phyloP scores from a whole-genome alignment of 192 early-diverging fungal species.

The Rhizoclosmatium sp. region DNA sequence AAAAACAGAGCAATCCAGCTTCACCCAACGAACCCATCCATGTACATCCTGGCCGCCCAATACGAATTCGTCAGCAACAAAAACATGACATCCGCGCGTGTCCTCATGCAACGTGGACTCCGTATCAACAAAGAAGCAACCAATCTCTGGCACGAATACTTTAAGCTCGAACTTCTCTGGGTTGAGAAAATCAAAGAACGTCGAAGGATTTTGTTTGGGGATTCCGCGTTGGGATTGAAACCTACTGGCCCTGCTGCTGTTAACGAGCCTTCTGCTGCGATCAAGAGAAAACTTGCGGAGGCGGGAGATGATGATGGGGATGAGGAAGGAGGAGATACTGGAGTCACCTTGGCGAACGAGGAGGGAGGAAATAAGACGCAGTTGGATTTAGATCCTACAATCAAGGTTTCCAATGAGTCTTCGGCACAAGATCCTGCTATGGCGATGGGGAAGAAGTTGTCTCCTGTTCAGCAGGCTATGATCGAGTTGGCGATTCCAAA shows the following conservation, averaged over 20 bases:
- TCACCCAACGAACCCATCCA: conserved; percentile 79
- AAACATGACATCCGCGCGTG: conserved; percentile 82
- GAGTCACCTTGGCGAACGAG: conserved; percentile 27
- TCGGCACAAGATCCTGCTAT: conserved; percentile 48
- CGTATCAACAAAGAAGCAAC: conserved; percentile 77
- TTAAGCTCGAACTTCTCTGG: conserved; percentile 89
- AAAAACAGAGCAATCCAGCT: conserved; percentile 75
- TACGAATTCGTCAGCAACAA: conserved; percentile 88
- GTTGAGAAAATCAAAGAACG: conserved; percentile 86
- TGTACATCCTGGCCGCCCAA: conserved; percentile 93
- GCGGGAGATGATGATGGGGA: conserved; percentile 44
- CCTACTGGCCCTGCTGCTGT: conserved; percentile 38
- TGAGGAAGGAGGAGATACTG: conserved; percentile 15
- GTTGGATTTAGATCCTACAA: conserved; percentile 48
- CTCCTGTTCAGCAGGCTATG: conserved; percentile 56
- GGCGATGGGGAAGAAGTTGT: conserved; percentile 53
- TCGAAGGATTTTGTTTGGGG: conserved; percentile 76
- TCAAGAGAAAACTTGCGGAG: conserved; percentile 21
- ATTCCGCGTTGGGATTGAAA: conserved; percentile 32
- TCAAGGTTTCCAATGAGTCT: conserved; percentile 44
- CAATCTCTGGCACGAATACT: conserved; percentile 92
- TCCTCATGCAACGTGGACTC: conserved; percentile 85
- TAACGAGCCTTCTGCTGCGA: conserved; percentile 41
- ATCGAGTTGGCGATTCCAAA: conserved; percentile 74
- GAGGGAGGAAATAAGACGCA: conserved; percentile 58